phyloP scores from a whole-genome alignment of 1,139 yeast species.

The Diutina sp. region DNA sequence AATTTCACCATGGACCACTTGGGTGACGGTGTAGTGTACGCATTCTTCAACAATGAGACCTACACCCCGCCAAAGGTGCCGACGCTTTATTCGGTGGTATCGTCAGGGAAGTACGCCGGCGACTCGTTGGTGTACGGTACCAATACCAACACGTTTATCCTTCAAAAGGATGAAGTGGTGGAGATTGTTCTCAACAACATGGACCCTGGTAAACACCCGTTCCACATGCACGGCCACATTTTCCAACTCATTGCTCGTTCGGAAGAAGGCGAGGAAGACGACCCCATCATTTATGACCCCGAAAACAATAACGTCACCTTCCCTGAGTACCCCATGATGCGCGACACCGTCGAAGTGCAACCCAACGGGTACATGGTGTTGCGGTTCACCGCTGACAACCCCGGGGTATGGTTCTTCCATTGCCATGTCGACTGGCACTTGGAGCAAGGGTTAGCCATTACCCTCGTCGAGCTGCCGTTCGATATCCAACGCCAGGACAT shows the following conservation, averaged over 20 bases:
- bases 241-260: slow-evolving; percentile 66
- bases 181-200: slow-evolving; percentile 62
- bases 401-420: slow-evolving; percentile 91
- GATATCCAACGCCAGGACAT: slow-evolving; percentile 20
- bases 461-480: slow-evolving; percentile 63
- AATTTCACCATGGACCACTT: slow-evolving; percentile 55
- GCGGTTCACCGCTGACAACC: slow-evolving; percentile 67
- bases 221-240: slow-evolving; percentile 81
- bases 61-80: slow-evolving; percentile 57
- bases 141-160: slow-evolving; percentile 49
- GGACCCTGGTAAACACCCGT: slow-evolving; percentile 87
- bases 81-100: slow-evolving; percentile 43
- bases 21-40: slow-evolving; percentile 64
- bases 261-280: slow-evolving; percentile 30
- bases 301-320: slow-evolving; percentile 36
- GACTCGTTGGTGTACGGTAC: slow-evolving; percentile 49
- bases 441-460: slow-evolving; percentile 71
- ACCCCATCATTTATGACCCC: slow-evolving; percentile 39
- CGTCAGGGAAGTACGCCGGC: slow-evolving; percentile 33
- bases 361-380: slow-evolving; percentile 56
- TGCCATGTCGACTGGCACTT: slow-evolving; percentile 95
- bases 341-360: slow-evolving; percentile 56
- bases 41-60: slow-evolving; percentile 60
- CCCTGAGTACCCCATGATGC: slow-evolving; percentile 49
- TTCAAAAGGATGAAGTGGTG: slow-evolving; percentile 49